Conservation (phyloP, 2,329 filamentous ascomycete genomes). For the Chaetomiaceae sp. region DNA sequence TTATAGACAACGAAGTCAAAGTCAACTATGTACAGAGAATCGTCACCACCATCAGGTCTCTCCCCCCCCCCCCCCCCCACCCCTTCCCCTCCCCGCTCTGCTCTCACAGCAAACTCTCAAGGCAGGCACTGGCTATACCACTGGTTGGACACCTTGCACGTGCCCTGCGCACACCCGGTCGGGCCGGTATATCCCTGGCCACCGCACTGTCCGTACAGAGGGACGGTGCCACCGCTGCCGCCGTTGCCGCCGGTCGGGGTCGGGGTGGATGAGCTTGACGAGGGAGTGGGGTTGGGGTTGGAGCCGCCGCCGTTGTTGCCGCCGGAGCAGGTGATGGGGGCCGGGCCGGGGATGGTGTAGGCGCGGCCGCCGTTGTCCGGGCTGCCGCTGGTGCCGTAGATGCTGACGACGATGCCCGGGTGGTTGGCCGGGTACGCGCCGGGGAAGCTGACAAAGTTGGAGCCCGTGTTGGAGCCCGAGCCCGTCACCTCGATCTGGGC, state of each 20-base stretch:
- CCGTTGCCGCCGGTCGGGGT: not conserved
- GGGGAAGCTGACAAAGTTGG: slow-evolving; percentile 34
- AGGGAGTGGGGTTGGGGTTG: slow-evolving; percentile 4
- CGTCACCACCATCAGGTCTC: not conserved
- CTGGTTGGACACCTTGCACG: slow-evolving; percentile 23
- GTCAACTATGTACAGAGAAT: slow-evolving; percentile 8
- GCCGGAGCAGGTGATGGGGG: slow-evolving; percentile 28
- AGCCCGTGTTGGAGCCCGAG: slow-evolving; percentile 29
- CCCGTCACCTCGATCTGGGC: slow-evolving; percentile 33
- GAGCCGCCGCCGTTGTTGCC: slow-evolving; percentile 15
- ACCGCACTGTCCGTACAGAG: slow-evolving; percentile 27
- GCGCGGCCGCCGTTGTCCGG: slow-evolving; percentile 31
- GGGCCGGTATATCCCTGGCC: slow-evolving; percentile 25
- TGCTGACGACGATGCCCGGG: slow-evolving; percentile 34
- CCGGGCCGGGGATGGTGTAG: slow-evolving; percentile 36
- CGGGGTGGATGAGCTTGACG: slow-evolving; percentile 1
- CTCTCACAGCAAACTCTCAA: too few relatives aligned
- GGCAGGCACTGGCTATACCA: slow-evolving; percentile 24
- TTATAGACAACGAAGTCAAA: not conserved
- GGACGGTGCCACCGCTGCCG: slow-evolving; percentile 6
- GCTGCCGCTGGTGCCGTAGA: slow-evolving; percentile 32
- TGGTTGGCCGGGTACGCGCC: slow-evolving; percentile 34
- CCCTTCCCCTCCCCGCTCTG: not conserved
- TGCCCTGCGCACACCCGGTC: slow-evolving; percentile 24
- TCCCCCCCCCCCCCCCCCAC: not conserved